phyloP scores from a whole-genome alignment of 2,329 filamentous ascomycete species.

The Chalaropsis thielavioides region DNA sequence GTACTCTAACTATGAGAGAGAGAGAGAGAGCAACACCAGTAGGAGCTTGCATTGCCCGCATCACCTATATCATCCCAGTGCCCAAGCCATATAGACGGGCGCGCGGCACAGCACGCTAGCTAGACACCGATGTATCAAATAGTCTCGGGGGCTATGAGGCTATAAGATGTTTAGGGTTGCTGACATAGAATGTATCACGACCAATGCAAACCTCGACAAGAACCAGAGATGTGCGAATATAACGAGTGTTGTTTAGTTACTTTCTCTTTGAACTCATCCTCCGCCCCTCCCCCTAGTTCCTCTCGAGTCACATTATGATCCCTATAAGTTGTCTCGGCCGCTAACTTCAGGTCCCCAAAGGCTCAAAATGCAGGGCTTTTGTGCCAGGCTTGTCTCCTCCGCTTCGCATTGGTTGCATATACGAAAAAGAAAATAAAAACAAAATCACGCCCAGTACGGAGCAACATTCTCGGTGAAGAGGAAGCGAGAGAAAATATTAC shows the following conservation, averaged over 20 bases:
- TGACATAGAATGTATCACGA: neutral
- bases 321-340: neutral
- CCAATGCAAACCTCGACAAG: neutral
- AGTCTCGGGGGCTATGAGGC: neutral
- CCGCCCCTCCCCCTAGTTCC: neutral
- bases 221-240: neutral
- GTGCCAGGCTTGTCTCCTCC: neutral
- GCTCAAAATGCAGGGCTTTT: neutral
- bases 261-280: neutral
- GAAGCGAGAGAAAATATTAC: neutral
- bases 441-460: neutral
- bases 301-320: neutral
- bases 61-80: too few species aligned
- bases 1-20: too few species aligned
- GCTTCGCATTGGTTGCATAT: constrained; percentile 2
- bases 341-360: neutral
- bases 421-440: neutral
- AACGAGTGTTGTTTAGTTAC: neutral
- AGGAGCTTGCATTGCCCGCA: too few species aligned
- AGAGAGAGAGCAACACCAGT: too few species aligned
- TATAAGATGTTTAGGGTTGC: neutral
- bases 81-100: too few species aligned
- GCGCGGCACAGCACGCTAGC: too few species aligned
- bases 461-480: neutral
- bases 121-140: neutral